Percentiles rank a stretch among this genome's conserved stretches.
Evolutionary conservation across 2,329 filamentous ascomycete genomes (phyloP).

Genomic region (Sclerotinia spermophila): DNA sequence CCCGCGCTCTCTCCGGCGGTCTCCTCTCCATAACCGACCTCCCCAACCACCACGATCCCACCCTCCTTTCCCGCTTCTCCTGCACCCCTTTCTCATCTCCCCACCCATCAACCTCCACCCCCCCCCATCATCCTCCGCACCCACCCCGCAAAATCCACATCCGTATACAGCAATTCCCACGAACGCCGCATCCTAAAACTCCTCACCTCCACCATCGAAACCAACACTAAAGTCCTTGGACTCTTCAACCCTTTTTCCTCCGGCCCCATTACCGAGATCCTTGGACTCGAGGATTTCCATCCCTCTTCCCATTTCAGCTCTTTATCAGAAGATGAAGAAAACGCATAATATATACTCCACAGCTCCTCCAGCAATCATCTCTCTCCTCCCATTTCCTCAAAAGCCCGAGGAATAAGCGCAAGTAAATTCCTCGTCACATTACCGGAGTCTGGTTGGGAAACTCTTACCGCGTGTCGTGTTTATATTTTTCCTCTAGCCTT

Average conservation of each 20-base stretch:
- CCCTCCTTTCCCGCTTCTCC: constrained; percentile 1
- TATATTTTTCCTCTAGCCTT: background rate
- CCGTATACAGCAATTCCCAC: constrained; percentile 18
- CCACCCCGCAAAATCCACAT: constrained; percentile 16
- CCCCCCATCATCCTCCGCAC: constrained; percentile 4
- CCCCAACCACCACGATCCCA: constrained; percentile 17
- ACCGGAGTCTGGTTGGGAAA: background rate
- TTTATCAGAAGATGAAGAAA: background rate
- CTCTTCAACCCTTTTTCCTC: constrained; percentile 2
- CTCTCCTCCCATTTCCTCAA: background rate
- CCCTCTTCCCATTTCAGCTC: background rate
- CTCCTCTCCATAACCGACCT: constrained; percentile 24
- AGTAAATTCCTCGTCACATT: background rate
- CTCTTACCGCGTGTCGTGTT: background rate
- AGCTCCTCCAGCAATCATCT: background rate
- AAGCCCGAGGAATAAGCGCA: background rate
- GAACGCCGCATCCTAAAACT: constrained; percentile 18
- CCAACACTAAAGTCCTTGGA: constrained; percentile 12
- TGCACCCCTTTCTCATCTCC: background rate
- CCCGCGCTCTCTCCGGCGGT: constrained; percentile 21
- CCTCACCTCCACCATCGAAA: constrained; percentile 15
- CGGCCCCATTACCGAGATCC: background rate
- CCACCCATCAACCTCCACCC: background rate
- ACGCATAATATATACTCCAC: background rate
- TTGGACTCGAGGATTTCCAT: background rate